Percentiles rank a stretch among this genome's conserved stretches.
These are phyloP conservation scores for Coemansia sp. DNA, from an alignment of 192 early-diverging fungal species.

Conservation along the genomic window DNA sequence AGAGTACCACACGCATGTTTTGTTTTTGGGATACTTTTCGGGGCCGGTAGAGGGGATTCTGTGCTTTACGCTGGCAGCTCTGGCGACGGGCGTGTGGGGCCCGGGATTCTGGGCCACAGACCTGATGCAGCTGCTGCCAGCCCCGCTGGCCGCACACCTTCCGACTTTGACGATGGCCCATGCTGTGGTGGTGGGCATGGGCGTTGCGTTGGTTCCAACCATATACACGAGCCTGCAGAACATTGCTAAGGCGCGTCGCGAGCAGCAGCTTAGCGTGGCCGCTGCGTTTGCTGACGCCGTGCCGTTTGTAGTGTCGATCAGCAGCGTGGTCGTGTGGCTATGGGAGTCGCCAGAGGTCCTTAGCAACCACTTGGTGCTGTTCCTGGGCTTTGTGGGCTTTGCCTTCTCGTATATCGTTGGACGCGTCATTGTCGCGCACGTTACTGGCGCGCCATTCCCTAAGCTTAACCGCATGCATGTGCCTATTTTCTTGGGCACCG, in stretches of 20 bases:
- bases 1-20: conserved; percentile 86
- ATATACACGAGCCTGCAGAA: conserved; percentile 58
- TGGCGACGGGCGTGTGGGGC: conserved; percentile 67
- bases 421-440: conserved; percentile 82
- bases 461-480: conserved; percentile 63
- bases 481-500: conserved; percentile 61
- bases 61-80: conserved; percentile 57
- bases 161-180: conserved; percentile 45
- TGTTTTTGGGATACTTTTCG: conserved; percentile 80
- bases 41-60: conserved; percentile 92
- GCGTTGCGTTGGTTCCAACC: conserved; percentile 36
- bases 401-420: conserved; percentile 81
- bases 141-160: conserved; percentile 19
- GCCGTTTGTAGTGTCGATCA: conserved; percentile 64
- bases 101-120: conserved; percentile 40
- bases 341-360: conserved; percentile 65
- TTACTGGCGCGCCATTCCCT: conserved; percentile 80
- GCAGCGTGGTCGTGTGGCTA: conserved; percentile 60
- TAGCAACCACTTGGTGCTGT: conserved; percentile 64
- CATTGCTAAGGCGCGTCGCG: conserved; percentile 57
- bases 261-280: conserved; percentile 55
- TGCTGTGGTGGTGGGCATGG: conserved; percentile 34
- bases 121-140: conserved; percentile 28
- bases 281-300: conserved; percentile 61
- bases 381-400: conserved; percentile 66